Evolutionary conservation across 2,329 filamentous ascomycete species (phyloP), one percentile per base, ranked within the genome.

Genomic region (Coniochaeta ligniaria): DNA sequence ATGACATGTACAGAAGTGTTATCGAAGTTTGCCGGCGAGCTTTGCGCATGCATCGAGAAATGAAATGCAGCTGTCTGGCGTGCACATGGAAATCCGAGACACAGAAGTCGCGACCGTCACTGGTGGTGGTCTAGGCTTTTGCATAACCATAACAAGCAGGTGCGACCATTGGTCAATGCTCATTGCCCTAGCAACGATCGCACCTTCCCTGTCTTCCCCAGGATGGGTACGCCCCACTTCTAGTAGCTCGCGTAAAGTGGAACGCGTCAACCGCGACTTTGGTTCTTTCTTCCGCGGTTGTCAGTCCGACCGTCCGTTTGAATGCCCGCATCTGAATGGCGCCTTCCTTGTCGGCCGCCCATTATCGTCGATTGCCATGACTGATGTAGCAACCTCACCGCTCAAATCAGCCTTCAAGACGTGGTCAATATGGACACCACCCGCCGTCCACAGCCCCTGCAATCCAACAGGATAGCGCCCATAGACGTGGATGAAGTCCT

Each of bases 401-500:
- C 6, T 5, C 4, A 52, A 6, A 16, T 17, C 26, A 12, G 16
- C 47, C 17, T 52, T 26, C 47, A 31, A 2, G 6, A 52, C 47
- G 9, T 52, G 24, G 24, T 52, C 47, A 52, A 31, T 9, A 52
- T 52, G 47, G n/a, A 28, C 47, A 31, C 24, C 47, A n/a, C 11
- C 6, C 12, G 47, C 14, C 14, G 26, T 6, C 47, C 3, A 14
- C 26, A 31, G 47, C 24, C 47, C 22, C 24, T 31, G 47, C 47
- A 14, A 31, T 8, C 24, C 22, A 31, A 84, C 65, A 82, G 77
- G 67, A 77, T 81, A 58, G 72, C 77, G 1, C 70, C 69, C 9
- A 74, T 73, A 50, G 58, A 65, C 20, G 67, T 75, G 2, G 72
- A 78, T 59, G 83, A 84, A 45, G 71, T 84, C 14, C 72, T 86